These are phyloP conservation scores for Fraxinus americana DNA, from an alignment of 257 asterid genomes.

Conservation along the genomic window DNA sequence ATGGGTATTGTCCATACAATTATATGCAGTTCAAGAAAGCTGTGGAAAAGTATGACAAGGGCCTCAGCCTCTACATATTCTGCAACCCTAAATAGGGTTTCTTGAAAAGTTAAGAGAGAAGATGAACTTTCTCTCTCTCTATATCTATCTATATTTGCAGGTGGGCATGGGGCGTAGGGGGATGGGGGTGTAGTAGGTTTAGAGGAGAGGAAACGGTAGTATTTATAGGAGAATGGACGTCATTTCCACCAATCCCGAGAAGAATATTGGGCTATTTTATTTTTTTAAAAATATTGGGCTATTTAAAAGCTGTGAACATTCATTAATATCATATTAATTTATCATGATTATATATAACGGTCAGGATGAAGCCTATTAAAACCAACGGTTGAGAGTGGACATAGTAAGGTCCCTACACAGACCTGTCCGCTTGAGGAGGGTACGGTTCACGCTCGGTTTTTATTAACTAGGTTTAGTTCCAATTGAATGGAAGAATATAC, in stretches of 20 bases:
- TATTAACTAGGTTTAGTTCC: no score
- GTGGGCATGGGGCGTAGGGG: neutral
- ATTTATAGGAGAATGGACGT: conserved; percentile 66
- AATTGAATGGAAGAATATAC: no score
- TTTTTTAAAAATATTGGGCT: conserved; percentile 84
- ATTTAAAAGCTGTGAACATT: conserved; percentile 46
- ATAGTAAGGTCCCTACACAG: conserved; percentile 34
- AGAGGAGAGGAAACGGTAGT: conserved; percentile 35
- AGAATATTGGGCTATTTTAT: no score
- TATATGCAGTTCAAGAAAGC: conserved; percentile 96
- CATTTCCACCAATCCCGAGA: conserved; percentile 92
- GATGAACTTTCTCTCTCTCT: neutral
- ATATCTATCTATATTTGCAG: neutral
- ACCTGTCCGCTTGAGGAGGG: conserved; percentile 44
- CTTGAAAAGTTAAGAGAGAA: neutral
- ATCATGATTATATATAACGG: conserved; percentile 19
- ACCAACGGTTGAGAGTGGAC: conserved; percentile 40
- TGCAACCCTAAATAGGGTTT: conserved; percentile 61
- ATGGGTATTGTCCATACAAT: conserved; percentile 15
- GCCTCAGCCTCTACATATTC: conserved; percentile 7
- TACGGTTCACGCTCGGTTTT: neutral
- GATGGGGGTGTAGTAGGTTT: conserved; percentile 21
- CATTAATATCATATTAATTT: neutral
- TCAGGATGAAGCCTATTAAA: conserved; percentile 33
- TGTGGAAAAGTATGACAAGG: conserved; percentile 81